A percentile compares a stretch with the other conserved stretches of the same genome.
phyloP scores from a whole-genome alignment of 257 asterid genomes.

The Knoxia roxburghii region DNA sequence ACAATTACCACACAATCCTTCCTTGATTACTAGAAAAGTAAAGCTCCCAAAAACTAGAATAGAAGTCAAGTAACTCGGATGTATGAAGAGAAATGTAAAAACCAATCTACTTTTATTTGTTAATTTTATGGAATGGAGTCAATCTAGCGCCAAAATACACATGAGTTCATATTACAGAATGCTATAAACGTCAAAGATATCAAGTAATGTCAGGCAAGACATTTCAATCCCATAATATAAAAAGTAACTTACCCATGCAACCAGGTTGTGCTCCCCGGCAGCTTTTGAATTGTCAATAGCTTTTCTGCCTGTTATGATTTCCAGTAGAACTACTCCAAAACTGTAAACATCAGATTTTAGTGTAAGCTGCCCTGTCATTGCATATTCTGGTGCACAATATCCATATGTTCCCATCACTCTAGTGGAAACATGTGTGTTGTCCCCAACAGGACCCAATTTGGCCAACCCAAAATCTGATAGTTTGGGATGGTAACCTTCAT shows the following conservation, averaged over 20 bases:
- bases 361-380: conserved; percentile 69
- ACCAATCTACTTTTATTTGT: background rate
- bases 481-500: conserved; percentile 53
- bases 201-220: background rate
- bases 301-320: conserved; percentile 66
- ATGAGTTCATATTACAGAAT: background rate
- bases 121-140: too few relatives aligned
- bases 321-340: conserved; percentile 72
- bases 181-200: background rate
- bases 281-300: conserved; percentile 61
- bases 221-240: background rate
- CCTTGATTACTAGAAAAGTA: background rate
- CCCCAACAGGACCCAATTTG: conserved; percentile 67
- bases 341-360: conserved; percentile 67
- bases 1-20: background rate
- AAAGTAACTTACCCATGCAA: conserved; percentile 58
- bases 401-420: conserved; percentile 84
- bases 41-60: background rate
- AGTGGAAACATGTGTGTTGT: conserved; percentile 57
- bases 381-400: conserved; percentile 80
- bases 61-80: background rate
- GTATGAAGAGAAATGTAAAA: background rate
- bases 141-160: background rate
- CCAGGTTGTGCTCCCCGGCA: conserved; percentile 65
- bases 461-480: conserved; percentile 77